These are phyloP conservation scores for Ailanthus altissimus DNA, from an alignment of 345 rosid genomes.

Conservation along the genomic window DNA sequence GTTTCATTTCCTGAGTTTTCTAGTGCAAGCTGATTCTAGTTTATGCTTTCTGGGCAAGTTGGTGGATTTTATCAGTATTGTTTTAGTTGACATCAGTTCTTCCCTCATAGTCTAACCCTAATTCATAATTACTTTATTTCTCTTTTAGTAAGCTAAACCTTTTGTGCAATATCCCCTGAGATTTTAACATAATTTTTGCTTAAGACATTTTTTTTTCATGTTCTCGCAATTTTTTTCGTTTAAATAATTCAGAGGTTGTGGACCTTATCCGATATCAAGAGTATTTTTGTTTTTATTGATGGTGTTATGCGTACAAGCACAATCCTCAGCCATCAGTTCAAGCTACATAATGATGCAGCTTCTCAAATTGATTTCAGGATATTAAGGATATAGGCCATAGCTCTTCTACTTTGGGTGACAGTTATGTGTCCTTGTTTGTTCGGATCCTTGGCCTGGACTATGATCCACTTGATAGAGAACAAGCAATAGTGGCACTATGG, in stretches of 20 bases:
- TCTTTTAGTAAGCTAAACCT: neutral
- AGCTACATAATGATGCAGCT: conserved; percentile 19
- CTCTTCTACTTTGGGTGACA: conserved; percentile 55
- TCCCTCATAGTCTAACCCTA: neutral
- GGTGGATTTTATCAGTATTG: neutral
- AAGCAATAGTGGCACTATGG: conserved; percentile 74
- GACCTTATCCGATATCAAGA: neutral
- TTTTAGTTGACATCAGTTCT: neutral
- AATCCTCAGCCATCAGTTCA: conserved; percentile 7
- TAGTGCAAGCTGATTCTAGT: neutral
- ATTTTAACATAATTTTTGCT: neutral
- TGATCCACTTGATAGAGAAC: conserved; percentile 81
- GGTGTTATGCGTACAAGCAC: neutral
- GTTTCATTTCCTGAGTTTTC: neutral
- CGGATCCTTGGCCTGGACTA: conserved; percentile 91
- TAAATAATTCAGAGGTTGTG: neutral
- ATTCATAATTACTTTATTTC: neutral
- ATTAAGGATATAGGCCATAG: conserved; percentile 34
- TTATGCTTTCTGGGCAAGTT: neutral
- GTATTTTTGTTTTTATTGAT: neutral
- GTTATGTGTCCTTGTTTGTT: conserved; percentile 69
- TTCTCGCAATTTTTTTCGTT: neutral
- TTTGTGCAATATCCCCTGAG: neutral
- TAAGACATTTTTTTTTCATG: neutral
- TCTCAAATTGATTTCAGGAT: conserved; percentile 47